Evolutionary conservation across 2,329 filamentous ascomycete species (phyloP), one percentile per base, ranked within the genome.

Genomic region (Didymella arachidicola): DNA sequence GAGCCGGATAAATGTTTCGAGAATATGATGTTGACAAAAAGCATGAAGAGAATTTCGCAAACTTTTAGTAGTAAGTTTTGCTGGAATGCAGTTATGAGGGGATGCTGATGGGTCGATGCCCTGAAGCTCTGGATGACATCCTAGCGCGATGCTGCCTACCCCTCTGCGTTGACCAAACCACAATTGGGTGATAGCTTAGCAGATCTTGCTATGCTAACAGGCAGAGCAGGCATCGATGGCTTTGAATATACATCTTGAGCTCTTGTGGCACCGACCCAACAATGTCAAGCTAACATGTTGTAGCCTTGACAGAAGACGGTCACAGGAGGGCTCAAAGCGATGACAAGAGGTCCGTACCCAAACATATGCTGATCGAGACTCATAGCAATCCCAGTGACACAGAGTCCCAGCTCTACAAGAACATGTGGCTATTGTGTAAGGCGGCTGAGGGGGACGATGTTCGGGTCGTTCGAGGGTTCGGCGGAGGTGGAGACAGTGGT

Each of bases 281-380:
- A 51, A 39, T 25, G 41, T 46, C 50, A 46, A 22, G 41, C 18
- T 42, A 46, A 42, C 27, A 11, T 27, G 19, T 34, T 16, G 14
- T 42, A 16, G 43, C 41, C 34, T 53, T 34, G 18, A 34, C 10
- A 46, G 22, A 43, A 38, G 30, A 32, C 61, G 50, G 58, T 50
- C 55, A 59, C 48, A 42, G 54, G 53, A 60, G 34, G 30, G 32
- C 56, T 53, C 56, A 41, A 62, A 57, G 56, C 60, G 59, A 50
- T 56, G 60, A 62, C 68, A 69, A 57, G 62, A 65, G 63, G 45
- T 45, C 57, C 75, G 55, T 78, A 78, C 76, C 76, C 76, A 76
- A 77, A 72, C 68, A 73, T 75, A 42, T 76, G 71, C 62, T 77
- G 75, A 70, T 76, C 76, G 72, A 77, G 63, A 75, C 71, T 77